phyloP scores from a whole-genome alignment of 2,329 filamentous ascomycete species.

The Rasamsonia emersonii region DNA sequence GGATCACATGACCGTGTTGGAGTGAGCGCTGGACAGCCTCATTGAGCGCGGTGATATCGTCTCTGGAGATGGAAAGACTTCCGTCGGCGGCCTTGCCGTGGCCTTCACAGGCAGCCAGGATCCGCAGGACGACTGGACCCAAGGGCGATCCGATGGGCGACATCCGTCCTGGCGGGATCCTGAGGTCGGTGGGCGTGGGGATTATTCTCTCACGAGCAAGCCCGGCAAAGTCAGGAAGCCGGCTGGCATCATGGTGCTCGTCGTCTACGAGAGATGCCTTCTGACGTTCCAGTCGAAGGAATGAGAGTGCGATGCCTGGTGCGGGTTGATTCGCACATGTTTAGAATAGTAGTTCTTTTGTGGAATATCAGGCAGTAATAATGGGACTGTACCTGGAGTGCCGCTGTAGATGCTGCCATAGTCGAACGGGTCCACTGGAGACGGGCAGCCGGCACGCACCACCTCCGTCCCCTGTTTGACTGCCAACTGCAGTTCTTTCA shows the following conservation, averaged over 20 bases:
- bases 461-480: slow-evolving; percentile 19
- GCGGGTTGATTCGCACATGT: background rate
- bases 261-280: slow-evolving; percentile 15
- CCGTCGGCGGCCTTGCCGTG: slow-evolving; percentile 5
- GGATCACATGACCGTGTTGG: slow-evolving; percentile 18
- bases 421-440: slow-evolving; percentile 15
- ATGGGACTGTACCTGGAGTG: slow-evolving; percentile 26
- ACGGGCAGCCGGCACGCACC: slow-evolving; percentile 16
- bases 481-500: slow-evolving; percentile 22
- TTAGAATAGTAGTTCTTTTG: too few species aligned
- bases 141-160: slow-evolving; percentile 26
- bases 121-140: slow-evolving; percentile 15
- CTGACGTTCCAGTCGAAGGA: slow-evolving; percentile 31
- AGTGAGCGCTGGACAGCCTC: slow-evolving; percentile 22
- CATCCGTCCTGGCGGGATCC: slow-evolving; percentile 19
- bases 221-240: slow-evolving; percentile 16
- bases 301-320: slow-evolving; percentile 28
- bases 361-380: too few species aligned
- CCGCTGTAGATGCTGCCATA: slow-evolving; percentile 24
- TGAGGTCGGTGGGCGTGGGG: slow-evolving; percentile 15
- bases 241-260: background rate
- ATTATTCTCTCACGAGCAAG: slow-evolving; percentile 22
- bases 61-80: slow-evolving; percentile 12
- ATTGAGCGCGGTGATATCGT: slow-evolving; percentile 21
- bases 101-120: slow-evolving; percentile 14